phyloP scores from a whole-genome alignment of 2,329 filamentous ascomycete species.

The Tolypocladium ophioglossoides region DNA sequence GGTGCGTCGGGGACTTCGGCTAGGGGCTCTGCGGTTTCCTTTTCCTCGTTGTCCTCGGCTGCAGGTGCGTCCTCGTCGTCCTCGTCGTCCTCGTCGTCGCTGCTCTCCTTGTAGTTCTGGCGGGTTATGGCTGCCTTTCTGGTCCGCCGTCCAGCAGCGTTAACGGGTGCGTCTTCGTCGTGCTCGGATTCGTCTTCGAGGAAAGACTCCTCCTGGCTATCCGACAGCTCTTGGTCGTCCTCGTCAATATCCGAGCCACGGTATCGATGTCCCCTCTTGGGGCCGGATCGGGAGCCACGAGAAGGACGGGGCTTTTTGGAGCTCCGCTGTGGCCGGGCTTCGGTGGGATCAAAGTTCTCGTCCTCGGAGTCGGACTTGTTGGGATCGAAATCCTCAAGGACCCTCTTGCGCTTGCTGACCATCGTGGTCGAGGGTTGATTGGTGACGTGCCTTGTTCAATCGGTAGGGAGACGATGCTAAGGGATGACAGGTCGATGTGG shows the following conservation, averaged over 20 bases:
- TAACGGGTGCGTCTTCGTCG: slow-evolving; percentile 30
- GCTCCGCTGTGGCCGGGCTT: slow-evolving; percentile 30
- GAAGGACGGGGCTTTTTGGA: slow-evolving; percentile 32
- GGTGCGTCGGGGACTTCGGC: slow-evolving; percentile 16
- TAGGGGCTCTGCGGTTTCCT: slow-evolving; percentile 18
- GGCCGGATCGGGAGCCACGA: slow-evolving; percentile 19
- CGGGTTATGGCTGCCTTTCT: slow-evolving; percentile 35
- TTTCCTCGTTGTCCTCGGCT: slow-evolving; percentile 14
- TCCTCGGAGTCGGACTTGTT: slow-evolving; percentile 58
- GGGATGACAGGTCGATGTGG: not conserved
- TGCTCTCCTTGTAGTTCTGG: slow-evolving; percentile 37
- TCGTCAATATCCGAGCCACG: slow-evolving; percentile 53
- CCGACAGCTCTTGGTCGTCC: slow-evolving; percentile 44
- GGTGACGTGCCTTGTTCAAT: not conserved
- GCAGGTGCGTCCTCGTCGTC: slow-evolving; percentile 19
- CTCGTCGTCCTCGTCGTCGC: slow-evolving; percentile 27
- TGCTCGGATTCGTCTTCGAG: slow-evolving; percentile 28
- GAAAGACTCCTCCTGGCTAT: slow-evolving; percentile 42
- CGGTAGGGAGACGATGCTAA: not conserved
- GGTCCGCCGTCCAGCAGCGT: slow-evolving; percentile 37
- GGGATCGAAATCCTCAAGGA: slow-evolving; percentile 50
- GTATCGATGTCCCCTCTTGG: slow-evolving; percentile 34
- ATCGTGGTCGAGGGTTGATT: slow-evolving; percentile 8
- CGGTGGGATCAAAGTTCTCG: slow-evolving; percentile 51
- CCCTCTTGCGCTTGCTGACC: slow-evolving; percentile 44